Evolutionary conservation across 192 early-diverging fungal genomes (phyloP).

Genomic region (Coemansia sp.): DNA sequence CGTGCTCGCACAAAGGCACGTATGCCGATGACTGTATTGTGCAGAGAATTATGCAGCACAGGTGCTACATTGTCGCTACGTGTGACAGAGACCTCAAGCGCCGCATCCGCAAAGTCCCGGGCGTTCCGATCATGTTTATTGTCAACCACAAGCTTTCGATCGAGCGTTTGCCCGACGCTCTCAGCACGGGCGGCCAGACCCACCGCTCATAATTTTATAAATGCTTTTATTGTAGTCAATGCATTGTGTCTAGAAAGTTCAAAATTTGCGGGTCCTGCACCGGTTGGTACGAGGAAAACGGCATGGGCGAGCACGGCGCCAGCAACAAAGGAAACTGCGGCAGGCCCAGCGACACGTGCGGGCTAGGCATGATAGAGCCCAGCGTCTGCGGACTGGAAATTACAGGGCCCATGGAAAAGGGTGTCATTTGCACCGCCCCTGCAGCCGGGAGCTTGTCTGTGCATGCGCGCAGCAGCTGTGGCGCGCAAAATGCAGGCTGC

Average conservation of each 20-base stretch:
- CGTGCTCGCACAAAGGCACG: constrained; percentile 95
- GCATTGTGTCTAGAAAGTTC: constrained; percentile 11
- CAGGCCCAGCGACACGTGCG: background rate
- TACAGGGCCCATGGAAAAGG: background rate
- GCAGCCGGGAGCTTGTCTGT: constrained; percentile 4
- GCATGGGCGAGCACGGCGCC: constrained; percentile 40
- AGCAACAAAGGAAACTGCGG: constrained; percentile 27
- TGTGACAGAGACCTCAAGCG: constrained; percentile 96
- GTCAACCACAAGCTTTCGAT: constrained; percentile 86
- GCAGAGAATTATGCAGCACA: constrained; percentile 86
- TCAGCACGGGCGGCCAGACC: constrained; percentile 4
- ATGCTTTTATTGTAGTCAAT: constrained; percentile 7
- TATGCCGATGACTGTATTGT: constrained; percentile 99
- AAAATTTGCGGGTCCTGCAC: constrained; percentile 1
- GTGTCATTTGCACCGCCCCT: background rate
- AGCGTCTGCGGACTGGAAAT: background rate
- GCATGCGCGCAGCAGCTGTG: background rate
- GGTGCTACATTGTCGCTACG: constrained; percentile 98
- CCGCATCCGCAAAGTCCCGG: constrained; percentile 92
- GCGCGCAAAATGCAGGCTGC: background rate
- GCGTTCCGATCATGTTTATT: constrained; percentile 98
- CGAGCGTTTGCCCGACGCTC: constrained; percentile 85
- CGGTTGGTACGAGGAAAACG: constrained; percentile 8
- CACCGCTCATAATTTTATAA: background rate
- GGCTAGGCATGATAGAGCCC: background rate